Conservation (phyloP, 2,329 filamentous ascomycete genomes). For the Penicillium sp. region DNA sequence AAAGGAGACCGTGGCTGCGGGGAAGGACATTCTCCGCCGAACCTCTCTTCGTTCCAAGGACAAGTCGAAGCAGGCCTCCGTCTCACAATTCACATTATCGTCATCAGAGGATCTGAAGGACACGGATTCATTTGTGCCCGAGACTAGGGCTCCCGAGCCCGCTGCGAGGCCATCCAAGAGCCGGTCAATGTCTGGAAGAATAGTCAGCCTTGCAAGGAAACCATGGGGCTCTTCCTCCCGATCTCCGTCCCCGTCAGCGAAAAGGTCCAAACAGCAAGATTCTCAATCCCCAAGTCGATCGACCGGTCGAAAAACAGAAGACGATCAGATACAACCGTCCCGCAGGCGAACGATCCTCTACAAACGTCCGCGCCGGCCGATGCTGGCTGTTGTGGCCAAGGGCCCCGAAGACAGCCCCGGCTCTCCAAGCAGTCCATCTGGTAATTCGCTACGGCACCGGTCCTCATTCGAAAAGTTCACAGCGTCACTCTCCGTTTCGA, state of each 20-base stretch:
- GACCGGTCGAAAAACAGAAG: slow-evolving; percentile 13
- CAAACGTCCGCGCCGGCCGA: slow-evolving; percentile 34
- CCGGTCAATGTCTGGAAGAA: slow-evolving; percentile 43
- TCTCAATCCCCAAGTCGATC: slow-evolving; percentile 18
- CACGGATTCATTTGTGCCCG: slow-evolving; percentile 17
- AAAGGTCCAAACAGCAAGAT: slow-evolving; percentile 27
- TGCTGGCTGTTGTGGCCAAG: slow-evolving; percentile 34
- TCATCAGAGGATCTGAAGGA: slow-evolving; percentile 30
- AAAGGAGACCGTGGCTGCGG: slow-evolving; percentile 33
- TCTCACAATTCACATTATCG: slow-evolving; percentile 33
- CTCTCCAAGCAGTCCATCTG: slow-evolving; percentile 33
- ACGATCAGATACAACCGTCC: slow-evolving; percentile 19
- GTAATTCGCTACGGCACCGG: slow-evolving; percentile 34
- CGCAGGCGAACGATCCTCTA: slow-evolving; percentile 28
- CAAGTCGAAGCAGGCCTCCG: slow-evolving; percentile 22
- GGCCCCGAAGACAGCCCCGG: slow-evolving; percentile 27
- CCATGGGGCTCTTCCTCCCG: slow-evolving; percentile 43
- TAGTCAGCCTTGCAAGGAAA: slow-evolving; percentile 45
- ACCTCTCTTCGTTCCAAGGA: slow-evolving; percentile 34
- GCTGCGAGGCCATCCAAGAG: slow-evolving; percentile 34
- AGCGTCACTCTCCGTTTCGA: slow-evolving; percentile 36
- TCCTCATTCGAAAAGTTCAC: slow-evolving; percentile 43
- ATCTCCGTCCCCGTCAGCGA: slow-evolving; percentile 40
- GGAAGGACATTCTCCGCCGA: slow-evolving; percentile 36
- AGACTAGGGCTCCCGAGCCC: slow-evolving; percentile 26